Conservation (phyloP, 1,284 basidiomycete genomes). For the Cystobasidium slooffiae region DNA sequence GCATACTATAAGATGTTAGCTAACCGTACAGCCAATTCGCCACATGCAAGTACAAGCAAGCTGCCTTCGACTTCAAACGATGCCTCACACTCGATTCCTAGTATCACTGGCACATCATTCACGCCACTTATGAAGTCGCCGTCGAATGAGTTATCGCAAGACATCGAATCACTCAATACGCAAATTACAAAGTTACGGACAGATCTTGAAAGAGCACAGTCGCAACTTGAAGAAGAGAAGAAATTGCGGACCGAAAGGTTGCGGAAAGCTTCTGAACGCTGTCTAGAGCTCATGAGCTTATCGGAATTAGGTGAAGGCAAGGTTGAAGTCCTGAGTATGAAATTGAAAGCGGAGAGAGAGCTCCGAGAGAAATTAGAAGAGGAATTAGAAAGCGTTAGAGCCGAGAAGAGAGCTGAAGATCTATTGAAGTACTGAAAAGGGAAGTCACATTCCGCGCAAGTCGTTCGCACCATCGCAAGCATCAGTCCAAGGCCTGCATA, state of each 20-base stretch:
- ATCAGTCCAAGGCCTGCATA: too few species aligned
- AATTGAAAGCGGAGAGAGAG: slow-evolving; percentile 35
- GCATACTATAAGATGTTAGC: slow-evolving; percentile 34
- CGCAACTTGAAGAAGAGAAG: slow-evolving; percentile 37
- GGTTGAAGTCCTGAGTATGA: slow-evolving; percentile 26
- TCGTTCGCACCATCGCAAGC: too few species aligned
- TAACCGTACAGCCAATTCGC: not conserved
- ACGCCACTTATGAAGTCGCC: too few species aligned
- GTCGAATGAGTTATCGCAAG: not conserved
- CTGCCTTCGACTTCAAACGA: not conserved
- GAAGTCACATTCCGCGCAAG: not conserved
- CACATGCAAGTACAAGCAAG: slow-evolving; percentile 1
- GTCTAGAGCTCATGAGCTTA: slow-evolving; percentile 34
- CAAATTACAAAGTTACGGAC: slow-evolving; percentile 25
- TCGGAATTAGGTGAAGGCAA: slow-evolving; percentile 35
- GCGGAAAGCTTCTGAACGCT: slow-evolving; percentile 30
- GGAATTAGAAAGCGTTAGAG: slow-evolving; percentile 23
- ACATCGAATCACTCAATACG: slow-evolving; percentile 12
- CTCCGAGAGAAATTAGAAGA: slow-evolving; percentile 41
- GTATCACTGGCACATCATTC: too few species aligned
- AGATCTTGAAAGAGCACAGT: slow-evolving; percentile 21
- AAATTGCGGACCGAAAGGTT: slow-evolving; percentile 38
- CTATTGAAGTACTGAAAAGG: not conserved
- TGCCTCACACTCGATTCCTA: not conserved
- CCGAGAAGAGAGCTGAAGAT: not conserved